A percentile compares a stretch with the other conserved stretches of the same genome.
Conservation (phyloP, 176 grass and related monocot species). For the Oryza coarctata region DNA sequence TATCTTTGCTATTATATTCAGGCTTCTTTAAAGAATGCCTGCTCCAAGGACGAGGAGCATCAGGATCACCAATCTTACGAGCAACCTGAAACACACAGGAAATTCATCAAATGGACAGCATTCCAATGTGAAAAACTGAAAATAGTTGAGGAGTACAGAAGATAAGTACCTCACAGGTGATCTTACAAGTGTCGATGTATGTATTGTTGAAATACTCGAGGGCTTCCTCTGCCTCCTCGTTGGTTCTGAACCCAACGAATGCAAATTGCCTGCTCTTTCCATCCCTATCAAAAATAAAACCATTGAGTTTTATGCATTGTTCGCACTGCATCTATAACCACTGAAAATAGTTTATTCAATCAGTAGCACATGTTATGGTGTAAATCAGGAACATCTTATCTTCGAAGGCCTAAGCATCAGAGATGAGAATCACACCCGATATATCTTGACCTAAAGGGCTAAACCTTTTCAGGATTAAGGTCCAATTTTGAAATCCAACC, state of each 20-base stretch:
- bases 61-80: conserved; percentile 77
- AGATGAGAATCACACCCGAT: not conserved
- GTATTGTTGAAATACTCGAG: conserved; percentile 89
- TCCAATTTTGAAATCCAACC: not conserved
- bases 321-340: not conserved
- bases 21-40: conserved; percentile 71
- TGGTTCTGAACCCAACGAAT: conserved; percentile 84
- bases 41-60: conserved; percentile 81
- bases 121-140: not conserved
- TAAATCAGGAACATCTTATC: not conserved
- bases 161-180: conserved; percentile 80
- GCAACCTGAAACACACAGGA: conserved; percentile 54
- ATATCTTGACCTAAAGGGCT: not conserved
- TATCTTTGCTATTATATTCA: conserved; percentile 40
- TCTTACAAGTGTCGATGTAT: conserved; percentile 93
- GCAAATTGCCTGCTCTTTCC: conserved; percentile 96
- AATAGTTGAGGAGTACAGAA: not conserved
- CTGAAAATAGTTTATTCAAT: not conserved
- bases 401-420: not conserved
- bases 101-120: not conserved
- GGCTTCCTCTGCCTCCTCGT: conserved; percentile 77
- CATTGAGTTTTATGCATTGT: not conserved
- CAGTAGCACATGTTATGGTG: not conserved
- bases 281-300: conserved; percentile 51
- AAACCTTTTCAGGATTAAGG: not conserved